Evolutionary conservation across 192 early-diverging fungal genomes (phyloP).

Genomic region (Gamsiella multidivaricata): DNA sequence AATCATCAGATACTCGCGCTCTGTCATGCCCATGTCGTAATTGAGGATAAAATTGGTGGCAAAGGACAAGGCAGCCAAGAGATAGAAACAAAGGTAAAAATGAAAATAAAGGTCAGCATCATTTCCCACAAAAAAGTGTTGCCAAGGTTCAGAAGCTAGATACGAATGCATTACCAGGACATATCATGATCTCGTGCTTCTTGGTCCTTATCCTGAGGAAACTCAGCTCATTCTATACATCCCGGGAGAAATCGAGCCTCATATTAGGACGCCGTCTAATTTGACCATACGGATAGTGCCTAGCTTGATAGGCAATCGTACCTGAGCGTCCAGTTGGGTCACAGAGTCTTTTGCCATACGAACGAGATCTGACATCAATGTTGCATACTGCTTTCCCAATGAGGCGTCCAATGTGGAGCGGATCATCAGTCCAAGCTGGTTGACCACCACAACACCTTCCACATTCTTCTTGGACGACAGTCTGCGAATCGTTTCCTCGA

Average conservation of each 20-base stretch:
- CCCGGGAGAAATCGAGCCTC: not conserved
- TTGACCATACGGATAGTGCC: not conserved
- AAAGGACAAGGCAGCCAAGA: not conserved
- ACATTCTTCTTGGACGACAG: slow-evolving; percentile 91
- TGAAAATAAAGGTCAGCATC: not conserved
- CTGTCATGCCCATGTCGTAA: slow-evolving; percentile 49
- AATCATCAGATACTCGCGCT: slow-evolving; percentile 86
- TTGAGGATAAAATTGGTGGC: not conserved
- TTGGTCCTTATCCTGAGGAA: slow-evolving; percentile 94
- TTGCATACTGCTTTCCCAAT: slow-evolving; percentile 84
- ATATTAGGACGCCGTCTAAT: not conserved
- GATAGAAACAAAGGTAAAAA: not conserved
- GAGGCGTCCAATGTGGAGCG: slow-evolving; percentile 87
- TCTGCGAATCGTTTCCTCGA: slow-evolving; percentile 95
- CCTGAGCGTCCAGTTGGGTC: slow-evolving; percentile 85
- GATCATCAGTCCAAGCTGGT: slow-evolving; percentile 91
- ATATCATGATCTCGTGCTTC: slow-evolving; percentile 97
- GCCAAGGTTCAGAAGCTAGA: not conserved
- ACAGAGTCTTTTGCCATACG: slow-evolving; percentile 80
- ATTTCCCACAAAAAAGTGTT: not conserved
- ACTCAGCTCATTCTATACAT: slow-evolving; percentile 86
- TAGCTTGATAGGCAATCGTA: slow-evolving; percentile 25
- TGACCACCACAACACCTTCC: slow-evolving; percentile 90
- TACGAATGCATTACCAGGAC: slow-evolving; percentile 72
- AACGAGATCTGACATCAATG: slow-evolving; percentile 85